Conservation (phyloP, 1,139 yeast genomes). For the Kurtzmaniella quercitrusa region DNA sequence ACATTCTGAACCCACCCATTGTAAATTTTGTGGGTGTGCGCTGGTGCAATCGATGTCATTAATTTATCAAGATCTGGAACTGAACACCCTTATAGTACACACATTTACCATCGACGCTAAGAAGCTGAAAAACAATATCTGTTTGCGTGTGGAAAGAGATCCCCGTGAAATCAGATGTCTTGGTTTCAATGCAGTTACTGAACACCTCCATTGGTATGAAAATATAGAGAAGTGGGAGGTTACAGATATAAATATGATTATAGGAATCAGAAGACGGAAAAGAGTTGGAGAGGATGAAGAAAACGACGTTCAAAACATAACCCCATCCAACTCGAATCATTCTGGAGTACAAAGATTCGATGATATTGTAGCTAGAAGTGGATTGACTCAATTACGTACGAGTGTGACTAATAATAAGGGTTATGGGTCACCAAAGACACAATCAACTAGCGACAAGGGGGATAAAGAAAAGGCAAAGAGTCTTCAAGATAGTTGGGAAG, state of each 20-base stretch:
- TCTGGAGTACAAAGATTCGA: slow-evolving; percentile 9
- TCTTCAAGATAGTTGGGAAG: slow-evolving; percentile 58
- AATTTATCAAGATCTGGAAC: slow-evolving; percentile 61
- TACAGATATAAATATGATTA: slow-evolving; percentile 70
- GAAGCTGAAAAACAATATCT: slow-evolving; percentile 73
- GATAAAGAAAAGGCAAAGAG: slow-evolving; percentile 3
- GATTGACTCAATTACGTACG: slow-evolving; percentile 18
- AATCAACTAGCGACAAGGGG: not conserved
- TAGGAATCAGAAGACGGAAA: slow-evolving; percentile 59
- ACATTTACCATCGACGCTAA: slow-evolving; percentile 64
- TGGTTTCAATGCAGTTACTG: slow-evolving; percentile 74
- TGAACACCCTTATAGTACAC: slow-evolving; percentile 61
- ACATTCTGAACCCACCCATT: slow-evolving; percentile 83
- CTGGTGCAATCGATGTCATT: slow-evolving; percentile 69
- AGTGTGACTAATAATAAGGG: slow-evolving; percentile 2
- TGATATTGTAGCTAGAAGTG: slow-evolving; percentile 17
- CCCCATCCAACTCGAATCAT: not conserved
- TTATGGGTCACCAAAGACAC: not conserved
- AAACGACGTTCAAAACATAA: slow-evolving; percentile 9
- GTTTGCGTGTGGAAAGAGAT: slow-evolving; percentile 87
- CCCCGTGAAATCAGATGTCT: slow-evolving; percentile 86
- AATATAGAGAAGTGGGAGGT: slow-evolving; percentile 73
- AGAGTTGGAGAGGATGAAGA: slow-evolving; percentile 14
- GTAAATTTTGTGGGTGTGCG: slow-evolving; percentile 88
- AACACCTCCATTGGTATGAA: slow-evolving; percentile 63